These are phyloP conservation scores for Ustilago esculenta DNA, from an alignment of 1,284 basidiomycete genomes.

Conservation along the genomic window DNA sequence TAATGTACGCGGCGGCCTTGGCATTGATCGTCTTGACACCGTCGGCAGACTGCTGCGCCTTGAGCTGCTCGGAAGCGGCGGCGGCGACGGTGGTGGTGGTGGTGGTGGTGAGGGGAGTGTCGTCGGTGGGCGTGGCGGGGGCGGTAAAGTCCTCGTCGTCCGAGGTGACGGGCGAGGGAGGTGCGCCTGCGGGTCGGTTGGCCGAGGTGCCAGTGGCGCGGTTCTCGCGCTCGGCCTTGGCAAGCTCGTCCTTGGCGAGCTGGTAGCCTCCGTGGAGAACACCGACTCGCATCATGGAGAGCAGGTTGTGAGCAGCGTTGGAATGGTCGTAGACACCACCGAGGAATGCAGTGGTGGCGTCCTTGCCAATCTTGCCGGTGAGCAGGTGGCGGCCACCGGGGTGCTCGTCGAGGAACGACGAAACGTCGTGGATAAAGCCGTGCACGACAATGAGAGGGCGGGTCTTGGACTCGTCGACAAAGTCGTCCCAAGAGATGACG, in stretches of 20 bases:
- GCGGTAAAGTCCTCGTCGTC: conserved; percentile 48
- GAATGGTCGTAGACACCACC: conserved; percentile 66
- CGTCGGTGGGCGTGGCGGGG: conserved; percentile 47
- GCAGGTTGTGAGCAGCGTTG: conserved; percentile 65
- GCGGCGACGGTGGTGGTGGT: conserved; percentile 33
- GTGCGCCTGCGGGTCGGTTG: conserved; percentile 46
- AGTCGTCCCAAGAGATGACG: conserved; percentile 66
- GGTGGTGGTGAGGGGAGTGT: conserved; percentile 37
- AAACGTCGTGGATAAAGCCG: conserved; percentile 65
- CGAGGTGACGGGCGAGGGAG: conserved; percentile 53
- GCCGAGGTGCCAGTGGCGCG: conserved; percentile 37
- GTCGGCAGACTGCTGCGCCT: conserved; percentile 41
- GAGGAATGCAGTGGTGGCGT: conserved; percentile 64
- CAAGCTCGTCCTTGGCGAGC: conserved; percentile 55
- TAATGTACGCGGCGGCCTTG: conserved; percentile 56
- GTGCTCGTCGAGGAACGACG: conserved; percentile 64
- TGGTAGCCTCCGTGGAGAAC: conserved; percentile 65
- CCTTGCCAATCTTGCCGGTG: conserved; percentile 61
- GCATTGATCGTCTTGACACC: conserved; percentile 39
- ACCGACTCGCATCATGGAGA: conserved; percentile 66
- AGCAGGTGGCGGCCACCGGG: conserved; percentile 64
- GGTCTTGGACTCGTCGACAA: conserved; percentile 62
- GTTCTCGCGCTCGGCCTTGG: conserved; percentile 44
- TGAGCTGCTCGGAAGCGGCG: conserved; percentile 47
- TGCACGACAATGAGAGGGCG: conserved; percentile 61